Conservation (phyloP, 2,329 filamentous ascomycete genomes). For the Hypoxylon sp. region DNA sequence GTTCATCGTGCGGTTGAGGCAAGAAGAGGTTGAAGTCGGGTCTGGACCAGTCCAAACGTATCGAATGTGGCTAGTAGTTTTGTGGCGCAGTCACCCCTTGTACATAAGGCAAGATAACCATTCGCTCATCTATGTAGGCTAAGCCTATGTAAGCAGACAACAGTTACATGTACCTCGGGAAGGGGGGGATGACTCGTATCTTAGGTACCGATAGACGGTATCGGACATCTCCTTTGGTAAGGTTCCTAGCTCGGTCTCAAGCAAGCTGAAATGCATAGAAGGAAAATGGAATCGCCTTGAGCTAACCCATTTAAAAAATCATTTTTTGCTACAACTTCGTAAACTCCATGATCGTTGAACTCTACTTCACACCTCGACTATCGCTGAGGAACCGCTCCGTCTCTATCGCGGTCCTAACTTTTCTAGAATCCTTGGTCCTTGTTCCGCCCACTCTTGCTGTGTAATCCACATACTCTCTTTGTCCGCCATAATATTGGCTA, state of each 20-base stretch:
- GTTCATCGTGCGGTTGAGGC: conserved; percentile 13
- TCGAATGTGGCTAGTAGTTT: conserved; percentile 24
- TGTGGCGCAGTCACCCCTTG: conserved; percentile 42
- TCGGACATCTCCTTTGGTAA: neutral
- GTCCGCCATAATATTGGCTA: conserved; percentile 99
- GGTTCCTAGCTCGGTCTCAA: neutral
- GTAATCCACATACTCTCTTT: conserved; percentile 99
- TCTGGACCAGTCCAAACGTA: conserved; percentile 1
- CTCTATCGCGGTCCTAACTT: conserved; percentile 90
- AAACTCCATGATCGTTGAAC: conserved; percentile 39
- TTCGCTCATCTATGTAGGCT: neutral
- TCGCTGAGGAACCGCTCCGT: conserved; percentile 3
- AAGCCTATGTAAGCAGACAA: neutral
- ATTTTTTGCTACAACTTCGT: conserved; percentile 42
- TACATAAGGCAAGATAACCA: neutral
- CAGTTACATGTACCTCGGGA: neutral
- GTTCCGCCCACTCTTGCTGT: conserved; percentile 96
- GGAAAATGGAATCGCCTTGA: conserved; percentile 10
- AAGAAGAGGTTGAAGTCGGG: conserved; percentile 14
- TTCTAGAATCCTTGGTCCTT: conserved; percentile 86
- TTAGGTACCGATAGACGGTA: neutral
- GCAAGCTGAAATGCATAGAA: conserved; percentile 12
- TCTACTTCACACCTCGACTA: conserved; percentile 11
- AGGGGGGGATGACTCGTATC: too few species aligned
- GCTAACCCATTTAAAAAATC: conserved; percentile 26